Percentiles rank a stretch among this genome's conserved stretches.
These are phyloP conservation scores for Amauroascus verrucosus DNA, from an alignment of 2,329 filamentous ascomycete species.

Conservation along the genomic window DNA sequence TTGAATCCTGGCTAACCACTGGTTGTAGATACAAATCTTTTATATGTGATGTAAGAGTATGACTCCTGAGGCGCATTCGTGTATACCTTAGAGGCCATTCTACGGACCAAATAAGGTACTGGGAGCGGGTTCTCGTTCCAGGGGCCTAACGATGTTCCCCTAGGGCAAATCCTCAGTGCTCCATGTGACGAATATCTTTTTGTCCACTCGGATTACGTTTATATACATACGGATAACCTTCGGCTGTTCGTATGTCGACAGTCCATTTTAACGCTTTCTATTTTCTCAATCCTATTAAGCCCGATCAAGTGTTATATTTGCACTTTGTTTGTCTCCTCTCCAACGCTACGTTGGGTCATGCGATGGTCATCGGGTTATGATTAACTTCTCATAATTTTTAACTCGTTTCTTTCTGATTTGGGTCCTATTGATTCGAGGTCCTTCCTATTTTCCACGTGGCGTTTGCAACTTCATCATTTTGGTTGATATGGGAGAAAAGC, in stretches of 20 bases:
- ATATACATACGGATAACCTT: neutral
- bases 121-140: neutral
- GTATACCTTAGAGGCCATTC: neutral
- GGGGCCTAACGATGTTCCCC: neutral
- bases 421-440: neutral
- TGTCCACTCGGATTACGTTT: neutral
- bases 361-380: neutral
- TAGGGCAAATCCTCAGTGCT: neutral
- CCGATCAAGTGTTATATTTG: no score
- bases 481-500: neutral
- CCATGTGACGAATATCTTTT: neutral
- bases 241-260: neutral
- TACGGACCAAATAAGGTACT: neutral
- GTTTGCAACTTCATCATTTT: neutral
- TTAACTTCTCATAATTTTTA: neutral
- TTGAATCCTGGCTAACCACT: conserved; percentile 14
- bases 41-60: conserved; percentile 53
- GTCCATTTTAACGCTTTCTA: neutral
- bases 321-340: neutral
- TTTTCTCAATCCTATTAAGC: neutral
- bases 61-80: neutral
- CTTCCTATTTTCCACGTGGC: neutral
- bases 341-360: neutral
- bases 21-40: conserved; percentile 50
- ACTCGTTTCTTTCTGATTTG: no score